Evolutionary conservation across 192 early-diverging fungal genomes (phyloP), one percentile per base, ranked within the genome.

Genomic region (Dissophora ornata): DNA sequence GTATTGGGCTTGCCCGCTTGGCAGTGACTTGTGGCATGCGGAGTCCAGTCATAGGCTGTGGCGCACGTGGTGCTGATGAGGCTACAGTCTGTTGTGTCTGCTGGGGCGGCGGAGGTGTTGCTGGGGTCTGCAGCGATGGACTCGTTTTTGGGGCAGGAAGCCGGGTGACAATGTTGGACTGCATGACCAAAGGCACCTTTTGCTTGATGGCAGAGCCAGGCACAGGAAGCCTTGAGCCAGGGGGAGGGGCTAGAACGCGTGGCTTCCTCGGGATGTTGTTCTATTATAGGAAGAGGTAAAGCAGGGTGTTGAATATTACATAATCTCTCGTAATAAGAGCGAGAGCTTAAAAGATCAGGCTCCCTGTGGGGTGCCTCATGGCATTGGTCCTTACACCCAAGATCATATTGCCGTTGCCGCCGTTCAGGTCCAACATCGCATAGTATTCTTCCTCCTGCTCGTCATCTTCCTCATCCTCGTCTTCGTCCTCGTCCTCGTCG

Each of bases 201-300:
- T 62, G 51, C 13, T 49, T 56, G 13, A 34, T 33, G 6, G 47
- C 52, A 3, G 63, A 54, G 22, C 58, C 55, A 21, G 64, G 71
- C 25, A 77, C 57, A 32, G 71, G 71, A 3, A 77, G 33, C 32
- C 47, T 52, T 28, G 71, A 77, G 11, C 71, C 71, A 11, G 71
- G 63, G 15, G 71, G 63, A 21, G 64, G 71, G n/a, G 71, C 63
- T 6, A 77, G 44, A 4, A 62, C 58, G 19, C 57, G 56, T 10
- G 71, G 71, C 42, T 77, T 77, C 26, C 71, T 54, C 22, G 71
- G 71, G n/a, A 77, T 67, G 38, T 77, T 77, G 36, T 67, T 77
- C 71, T 77, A 53, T 45, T 25, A 53, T 58, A 26, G 18, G 10
- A 46, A 7, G 26, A 44, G 6, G n/a, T 21, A n/a, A 28, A 7